A percentile compares a stretch with the other conserved stretches of the same genome.
phyloP scores from a whole-genome alignment of 352 stramenopile genomes.

The Pythium sukuiense region DNA sequence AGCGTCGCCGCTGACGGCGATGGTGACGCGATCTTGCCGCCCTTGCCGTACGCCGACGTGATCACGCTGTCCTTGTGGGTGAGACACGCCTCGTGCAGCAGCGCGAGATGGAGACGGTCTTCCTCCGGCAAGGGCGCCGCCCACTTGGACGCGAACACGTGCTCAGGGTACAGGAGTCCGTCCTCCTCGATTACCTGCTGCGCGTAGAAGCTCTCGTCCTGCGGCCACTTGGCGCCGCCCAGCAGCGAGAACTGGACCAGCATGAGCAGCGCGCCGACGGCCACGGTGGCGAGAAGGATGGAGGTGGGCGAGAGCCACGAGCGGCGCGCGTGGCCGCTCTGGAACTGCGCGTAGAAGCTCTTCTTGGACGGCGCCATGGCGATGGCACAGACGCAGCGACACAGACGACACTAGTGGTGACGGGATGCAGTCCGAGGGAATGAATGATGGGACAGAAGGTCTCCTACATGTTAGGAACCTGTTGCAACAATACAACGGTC shows the following conservation, averaged over 20 bases:
- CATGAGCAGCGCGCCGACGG: constrained; percentile 15
- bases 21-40: constrained; percentile 15
- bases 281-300: constrained; percentile 19
- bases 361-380: constrained; percentile 13
- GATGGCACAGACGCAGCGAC: not conserved
- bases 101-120: constrained; percentile 46
- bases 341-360: constrained; percentile 22
- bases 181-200: constrained; percentile 10
- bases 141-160: constrained; percentile 15
- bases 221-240: not conserved
- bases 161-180: constrained; percentile 17
- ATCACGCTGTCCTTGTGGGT: constrained; percentile 47
- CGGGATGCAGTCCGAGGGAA: not conserved
- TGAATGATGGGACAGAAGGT: not conserved
- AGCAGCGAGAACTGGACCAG: constrained; percentile 16
- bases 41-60: constrained; percentile 19
- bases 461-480: not conserved
- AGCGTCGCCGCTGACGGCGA: constrained; percentile 1
- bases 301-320: constrained; percentile 22
- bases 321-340: constrained; percentile 19
- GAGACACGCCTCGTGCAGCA: constrained; percentile 50
- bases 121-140: constrained; percentile 6
- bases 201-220: constrained; percentile 10
- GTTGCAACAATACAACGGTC: no score
- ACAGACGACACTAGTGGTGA: not conserved